Evolutionary conservation across 495 filamentous ascomycete species (phyloP).

Genomic region (Xylaria venustula): DNA sequence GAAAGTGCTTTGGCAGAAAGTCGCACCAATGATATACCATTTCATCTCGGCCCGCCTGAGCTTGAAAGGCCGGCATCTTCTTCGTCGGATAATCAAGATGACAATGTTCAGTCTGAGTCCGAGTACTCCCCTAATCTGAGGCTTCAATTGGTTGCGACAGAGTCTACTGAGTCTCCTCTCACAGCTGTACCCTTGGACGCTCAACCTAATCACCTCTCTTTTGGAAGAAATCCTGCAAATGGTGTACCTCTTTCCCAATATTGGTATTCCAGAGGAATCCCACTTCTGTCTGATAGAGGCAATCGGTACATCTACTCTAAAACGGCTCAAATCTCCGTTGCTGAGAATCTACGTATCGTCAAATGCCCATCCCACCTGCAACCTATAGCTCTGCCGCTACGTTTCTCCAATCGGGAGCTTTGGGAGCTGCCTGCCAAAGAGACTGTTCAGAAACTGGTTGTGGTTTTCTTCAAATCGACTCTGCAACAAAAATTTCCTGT

Average conservation of each 20-base stretch:
- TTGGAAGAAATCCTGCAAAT: neutral
- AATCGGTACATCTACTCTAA: constrained; percentile 5
- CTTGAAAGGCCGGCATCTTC: neutral
- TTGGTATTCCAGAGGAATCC: constrained; percentile 14
- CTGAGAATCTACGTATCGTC: neutral
- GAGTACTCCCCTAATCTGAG: neutral
- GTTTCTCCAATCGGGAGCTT: neutral
- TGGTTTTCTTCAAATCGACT: neutral
- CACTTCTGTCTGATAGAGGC: constrained; percentile 7
- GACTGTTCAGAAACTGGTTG: neutral
- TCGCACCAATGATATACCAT: neutral
- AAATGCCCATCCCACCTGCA: neutral
- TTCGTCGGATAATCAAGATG: neutral
- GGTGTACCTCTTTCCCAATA: neutral
- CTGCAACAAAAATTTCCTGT: neutral
- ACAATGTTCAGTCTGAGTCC: neutral
- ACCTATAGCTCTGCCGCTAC: neutral
- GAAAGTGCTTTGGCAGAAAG: constrained; percentile 9
- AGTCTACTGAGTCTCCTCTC: neutral
- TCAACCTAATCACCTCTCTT: neutral
- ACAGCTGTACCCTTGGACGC: neutral
- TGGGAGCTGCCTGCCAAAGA: neutral
- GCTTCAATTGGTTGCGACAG: no score
- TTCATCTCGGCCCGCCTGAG: neutral
- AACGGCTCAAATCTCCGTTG: neutral